phyloP scores from a whole-genome alignment of 495 filamentous ascomycete genomes.

The Chlorociboria aeruginascens region DNA sequence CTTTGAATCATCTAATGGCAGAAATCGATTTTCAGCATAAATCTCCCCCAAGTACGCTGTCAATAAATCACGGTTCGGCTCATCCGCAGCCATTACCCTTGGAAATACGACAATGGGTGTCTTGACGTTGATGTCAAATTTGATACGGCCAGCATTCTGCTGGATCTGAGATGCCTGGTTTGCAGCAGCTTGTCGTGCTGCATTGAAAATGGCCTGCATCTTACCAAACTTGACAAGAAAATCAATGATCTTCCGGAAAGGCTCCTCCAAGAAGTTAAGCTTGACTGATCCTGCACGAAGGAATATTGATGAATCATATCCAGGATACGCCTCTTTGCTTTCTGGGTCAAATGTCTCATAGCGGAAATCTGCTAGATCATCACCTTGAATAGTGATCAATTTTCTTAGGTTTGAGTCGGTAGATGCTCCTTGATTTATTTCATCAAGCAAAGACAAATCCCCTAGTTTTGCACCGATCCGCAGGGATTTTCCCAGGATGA shows the following conservation, averaged over 20 bases:
- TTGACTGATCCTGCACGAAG: slow-evolving; percentile 88
- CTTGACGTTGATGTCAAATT: slow-evolving; percentile 85
- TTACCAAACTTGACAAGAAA: slow-evolving; percentile 97
- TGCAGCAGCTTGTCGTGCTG: slow-evolving; percentile 87
- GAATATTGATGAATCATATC: slow-evolving; percentile 88
- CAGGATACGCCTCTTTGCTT: slow-evolving; percentile 59
- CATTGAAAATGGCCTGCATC: slow-evolving; percentile 99
- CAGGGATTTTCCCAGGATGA: slow-evolving; percentile 75
- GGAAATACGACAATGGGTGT: slow-evolving; percentile 96
- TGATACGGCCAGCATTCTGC: slow-evolving; percentile 75
- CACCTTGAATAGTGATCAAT: slow-evolving; percentile 84
- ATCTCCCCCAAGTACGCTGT: slow-evolving; percentile 95
- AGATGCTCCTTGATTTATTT: slow-evolving; percentile 75
- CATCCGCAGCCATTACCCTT: slow-evolving; percentile 47
- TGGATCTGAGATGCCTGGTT: slow-evolving; percentile 89
- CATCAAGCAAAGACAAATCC: slow-evolving; percentile 78
- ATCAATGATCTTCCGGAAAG: slow-evolving; percentile 95
- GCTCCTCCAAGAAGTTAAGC: slow-evolving; percentile 91
- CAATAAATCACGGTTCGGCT: slow-evolving; percentile 56
- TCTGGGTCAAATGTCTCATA: slow-evolving; percentile 89
- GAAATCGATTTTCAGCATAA: slow-evolving; percentile 88
- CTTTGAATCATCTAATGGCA: slow-evolving; percentile 62
- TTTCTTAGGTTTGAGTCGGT: slow-evolving; percentile 65
- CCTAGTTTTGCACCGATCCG: slow-evolving; percentile 76
- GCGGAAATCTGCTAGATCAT: slow-evolving; percentile 93